These are phyloP conservation scores for Alternaria gaisen DNA, from an alignment of 2,329 filamentous ascomycete genomes.

Conservation along the genomic window DNA sequence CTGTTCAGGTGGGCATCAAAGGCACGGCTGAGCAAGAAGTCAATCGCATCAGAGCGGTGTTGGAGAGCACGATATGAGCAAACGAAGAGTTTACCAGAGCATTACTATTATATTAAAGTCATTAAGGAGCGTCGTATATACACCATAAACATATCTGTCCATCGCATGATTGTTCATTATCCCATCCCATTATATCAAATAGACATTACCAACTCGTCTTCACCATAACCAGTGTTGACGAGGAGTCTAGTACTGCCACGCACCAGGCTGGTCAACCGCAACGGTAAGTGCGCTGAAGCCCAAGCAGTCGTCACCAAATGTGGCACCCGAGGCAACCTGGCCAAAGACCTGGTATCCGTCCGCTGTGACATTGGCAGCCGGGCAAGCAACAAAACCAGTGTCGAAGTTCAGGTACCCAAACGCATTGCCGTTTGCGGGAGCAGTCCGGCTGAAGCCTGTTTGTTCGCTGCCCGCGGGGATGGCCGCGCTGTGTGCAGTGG, in stretches of 20 bases:
- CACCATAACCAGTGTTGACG: neutral
- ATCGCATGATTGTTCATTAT: neutral
- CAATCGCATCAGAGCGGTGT: conserved; percentile 28
- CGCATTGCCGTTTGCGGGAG: conserved; percentile 21
- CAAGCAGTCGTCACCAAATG: conserved; percentile 38
- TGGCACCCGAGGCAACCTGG: conserved; percentile 28
- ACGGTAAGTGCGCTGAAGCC: conserved; percentile 46
- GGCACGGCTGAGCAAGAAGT: conserved; percentile 37
- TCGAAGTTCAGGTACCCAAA: conserved; percentile 43
- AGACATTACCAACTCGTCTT: neutral
- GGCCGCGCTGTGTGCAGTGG: conserved; percentile 62
- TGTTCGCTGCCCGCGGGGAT: conserved; percentile 60
- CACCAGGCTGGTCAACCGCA: conserved; percentile 35
- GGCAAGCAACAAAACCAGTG: conserved; percentile 48
- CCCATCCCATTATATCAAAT: conserved; percentile 14
- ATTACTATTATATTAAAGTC: conserved; percentile 29
- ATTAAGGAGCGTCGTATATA: conserved; percentile 23
- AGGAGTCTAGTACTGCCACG: conserved; percentile 49
- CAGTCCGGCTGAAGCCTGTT: conserved; percentile 56
- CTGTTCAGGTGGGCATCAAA: conserved; percentile 21
- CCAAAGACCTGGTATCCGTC: conserved; percentile 49
- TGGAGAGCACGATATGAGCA: neutral
- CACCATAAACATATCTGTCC: conserved; percentile 9
- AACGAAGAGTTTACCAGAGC: neutral
- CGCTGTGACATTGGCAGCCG: conserved; percentile 21